phyloP scores from a whole-genome alignment of 176 grass and related monocot species.

The Calamus simplicifolius region DNA sequence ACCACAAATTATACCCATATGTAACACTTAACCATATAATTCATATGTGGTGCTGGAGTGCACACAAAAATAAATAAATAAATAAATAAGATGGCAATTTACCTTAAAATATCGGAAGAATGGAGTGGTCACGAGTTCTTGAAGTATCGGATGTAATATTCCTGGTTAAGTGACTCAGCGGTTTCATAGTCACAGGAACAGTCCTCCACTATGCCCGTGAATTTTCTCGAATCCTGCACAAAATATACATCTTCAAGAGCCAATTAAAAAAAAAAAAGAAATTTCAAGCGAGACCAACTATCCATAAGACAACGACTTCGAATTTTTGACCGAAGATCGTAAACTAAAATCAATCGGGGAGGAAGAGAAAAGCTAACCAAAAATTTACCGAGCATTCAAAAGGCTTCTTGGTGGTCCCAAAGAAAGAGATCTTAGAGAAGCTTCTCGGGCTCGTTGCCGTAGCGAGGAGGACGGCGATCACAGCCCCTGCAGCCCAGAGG shows the following conservation, averaged over 20 bases:
- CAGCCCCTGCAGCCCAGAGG: slow-evolving; percentile 17
- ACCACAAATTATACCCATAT: no score
- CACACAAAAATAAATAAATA: no score
- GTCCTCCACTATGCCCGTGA: slow-evolving; percentile 84
- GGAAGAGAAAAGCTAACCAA: no score
- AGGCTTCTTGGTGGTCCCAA: background rate
- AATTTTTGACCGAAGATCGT: no score
- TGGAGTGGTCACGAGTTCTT: slow-evolving; percentile 65
- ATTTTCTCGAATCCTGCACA: slow-evolving; percentile 46
- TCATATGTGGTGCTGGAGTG: no score
- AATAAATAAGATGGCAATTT: background rate
- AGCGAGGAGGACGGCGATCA: slow-evolving; percentile 51
- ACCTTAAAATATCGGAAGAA: slow-evolving; percentile 99
- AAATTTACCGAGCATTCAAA: slow-evolving; percentile 49
- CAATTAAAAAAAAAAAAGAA: background rate
- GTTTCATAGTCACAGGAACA: slow-evolving; percentile 90
- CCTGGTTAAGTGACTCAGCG: slow-evolving; percentile 58
- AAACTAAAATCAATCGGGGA: no score
- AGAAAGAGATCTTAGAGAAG: slow-evolving; percentile 21
- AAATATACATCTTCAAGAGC: slow-evolving; percentile 2
- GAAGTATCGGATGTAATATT: slow-evolving; percentile 69
- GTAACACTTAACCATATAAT: no score
- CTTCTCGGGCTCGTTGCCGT: slow-evolving; percentile 38
- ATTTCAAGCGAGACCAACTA: no score
- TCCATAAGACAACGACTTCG: no score